Evolutionary conservation across 1,284 basidiomycete genomes (phyloP), one percentile per base, ranked within the genome.

Genomic region (Sanguinoderma infundibulare): DNA sequence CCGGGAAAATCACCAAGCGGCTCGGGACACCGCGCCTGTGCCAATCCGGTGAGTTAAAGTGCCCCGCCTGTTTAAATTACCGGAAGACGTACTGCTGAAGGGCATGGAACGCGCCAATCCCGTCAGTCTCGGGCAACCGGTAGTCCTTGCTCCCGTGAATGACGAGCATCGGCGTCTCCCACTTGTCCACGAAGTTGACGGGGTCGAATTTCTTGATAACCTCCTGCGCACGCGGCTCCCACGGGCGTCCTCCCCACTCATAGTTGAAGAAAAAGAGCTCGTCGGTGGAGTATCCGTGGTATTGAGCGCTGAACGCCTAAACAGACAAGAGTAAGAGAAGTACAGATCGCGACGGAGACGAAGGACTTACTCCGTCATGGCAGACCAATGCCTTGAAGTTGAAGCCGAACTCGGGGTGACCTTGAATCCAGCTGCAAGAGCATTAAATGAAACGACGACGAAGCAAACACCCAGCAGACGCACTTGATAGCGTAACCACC

Each of bases 71-170:
- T 1, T 15, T 50, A 30, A 47, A 30, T 17, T 24, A 42, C 47
- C n/a, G 12, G 28, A 52, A 40, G 30, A 81, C 89, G 65, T 70
- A 92, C 91, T 91, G 87, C 72, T 91, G 89, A 60, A 91, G 73
- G 32, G 90, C 88, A 69, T 94, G 90, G 84, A 92, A 95, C 20
- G 85, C 90, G 32, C 83, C 87, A 54, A 97, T 87, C 34, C 92
- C 87, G 67, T 96, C 92, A 1, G 88, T 87, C 71, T 96, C 94
- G 0, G 92, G 87, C 35, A 96, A 79, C 17, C 94, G 87, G 73
- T 88, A 96, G 73, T 96, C 94, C 75, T 91, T 92, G 66, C 91
- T 93, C 26, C 94, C 89, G 69, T 97, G 95, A 63, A 96, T 90
- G 59, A 93, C 78, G 22, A 97, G 77, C 73, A 92, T 84, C 7